Evolutionary conservation across 495 filamentous ascomycete species (phyloP), one percentile per base, ranked within the genome.

Genomic region (Letharia columbiana): DNA sequence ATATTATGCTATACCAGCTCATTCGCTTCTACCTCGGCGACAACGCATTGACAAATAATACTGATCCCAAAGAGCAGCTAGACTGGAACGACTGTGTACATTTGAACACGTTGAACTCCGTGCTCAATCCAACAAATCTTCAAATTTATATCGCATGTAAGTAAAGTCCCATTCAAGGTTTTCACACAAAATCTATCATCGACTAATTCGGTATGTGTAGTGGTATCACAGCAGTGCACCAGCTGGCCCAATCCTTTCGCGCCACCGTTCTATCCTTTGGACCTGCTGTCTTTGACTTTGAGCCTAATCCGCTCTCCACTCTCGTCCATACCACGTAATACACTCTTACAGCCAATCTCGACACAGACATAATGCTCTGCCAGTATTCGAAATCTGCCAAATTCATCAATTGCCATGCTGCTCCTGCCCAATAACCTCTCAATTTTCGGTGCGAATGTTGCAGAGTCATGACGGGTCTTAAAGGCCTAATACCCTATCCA

Each of bases 121-220:
- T 63, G 8, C 31, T 41, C 28, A 63, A 63, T 50, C 62, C 62
- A 33, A 63, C 62, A 8, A 63, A 63, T 37, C 37, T 63, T 4
- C 47, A 50, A 17, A 33, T 63, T 8, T 63, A 63, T 23, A 18
- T 42, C 17, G 62, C 62, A 2, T 41, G 62, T 56, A 42, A 63
- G 62, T 3, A 11, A 2, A 33, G 10, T 49, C 42, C 12, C 11
- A 4, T 37, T 37, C 17, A 20, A 10, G 15, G 5, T 0, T 15
- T 33, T 2, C 28, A 5, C 13, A 28, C 20, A 50, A 11, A 4
- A 35, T 33, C 15, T 37, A 37, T 37, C 18, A 37, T 18, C 8
- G 15, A 57, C 33, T 57, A 3, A 57, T 12, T 37, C 1, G 33
- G 0, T 56, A 6, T 20, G 10, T 37, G 17, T n/a, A 57, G 54